Conservation (phyloP, 164 flowering plant species). For the Houttuynia cordata region DNA sequence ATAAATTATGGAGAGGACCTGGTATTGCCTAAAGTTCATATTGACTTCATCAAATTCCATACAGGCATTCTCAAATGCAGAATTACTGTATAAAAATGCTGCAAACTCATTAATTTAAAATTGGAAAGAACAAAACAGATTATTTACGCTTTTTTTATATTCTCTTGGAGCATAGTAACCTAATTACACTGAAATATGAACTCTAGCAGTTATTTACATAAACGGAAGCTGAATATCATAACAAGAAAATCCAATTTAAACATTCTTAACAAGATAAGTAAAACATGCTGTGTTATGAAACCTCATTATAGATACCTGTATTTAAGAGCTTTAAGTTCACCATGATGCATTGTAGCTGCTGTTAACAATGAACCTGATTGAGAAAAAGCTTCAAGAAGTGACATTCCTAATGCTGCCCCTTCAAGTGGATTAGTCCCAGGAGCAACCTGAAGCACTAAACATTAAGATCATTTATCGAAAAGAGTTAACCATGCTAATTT, state of each 20-base stretch:
- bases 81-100: conserved; percentile 36
- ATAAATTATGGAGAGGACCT: conserved; percentile 30
- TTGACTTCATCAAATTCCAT: conserved; percentile 92
- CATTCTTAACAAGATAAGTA: too few species aligned
- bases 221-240: background rate
- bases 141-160: too few species aligned
- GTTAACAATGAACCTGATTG: conserved; percentile 62
- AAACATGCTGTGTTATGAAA: background rate
- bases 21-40: conserved; percentile 88
- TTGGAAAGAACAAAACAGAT: background rate
- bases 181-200: too few species aligned
- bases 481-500: background rate
- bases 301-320: conserved; percentile 45
- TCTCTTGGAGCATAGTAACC: background rate
- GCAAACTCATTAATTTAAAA: background rate
- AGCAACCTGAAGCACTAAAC: conserved; percentile 47
- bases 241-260: too few species aligned
- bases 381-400: conserved; percentile 82
- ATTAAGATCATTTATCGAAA: background rate
- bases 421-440: conserved; percentile 97
- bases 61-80: conserved; percentile 83
- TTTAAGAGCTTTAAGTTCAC: conserved; percentile 90
- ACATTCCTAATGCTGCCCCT: conserved; percentile 98
- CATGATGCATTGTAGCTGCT: conserved; percentile 88
- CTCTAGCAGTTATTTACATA: background rate